phyloP scores from a whole-genome alignment of 2,329 filamentous ascomycete genomes.

The Fonsecaea erecta region DNA sequence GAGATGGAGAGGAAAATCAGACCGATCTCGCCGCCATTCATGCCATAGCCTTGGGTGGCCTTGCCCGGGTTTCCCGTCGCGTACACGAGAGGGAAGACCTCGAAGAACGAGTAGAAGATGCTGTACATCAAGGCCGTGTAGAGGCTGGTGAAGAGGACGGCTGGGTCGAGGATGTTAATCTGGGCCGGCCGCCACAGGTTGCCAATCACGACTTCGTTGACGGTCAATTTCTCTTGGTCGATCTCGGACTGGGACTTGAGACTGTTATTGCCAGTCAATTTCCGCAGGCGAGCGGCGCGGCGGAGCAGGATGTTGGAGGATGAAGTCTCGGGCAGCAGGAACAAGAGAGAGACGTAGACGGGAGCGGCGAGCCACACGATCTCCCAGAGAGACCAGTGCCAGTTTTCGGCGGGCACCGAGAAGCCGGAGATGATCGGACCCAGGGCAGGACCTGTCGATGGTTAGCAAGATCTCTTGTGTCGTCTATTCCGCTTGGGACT shows the following conservation, averaged over 20 bases:
- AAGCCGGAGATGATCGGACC: conserved; percentile 67
- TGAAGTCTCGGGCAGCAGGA: conserved; percentile 68
- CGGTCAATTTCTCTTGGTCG: conserved; percentile 60
- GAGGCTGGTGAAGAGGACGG: conserved; percentile 64
- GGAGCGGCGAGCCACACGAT: conserved; percentile 66
- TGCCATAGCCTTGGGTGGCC: conserved; percentile 59
- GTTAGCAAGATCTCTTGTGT: neutral
- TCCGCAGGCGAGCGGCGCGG: conserved; percentile 65
- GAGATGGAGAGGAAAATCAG: conserved; percentile 66
- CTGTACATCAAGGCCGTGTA: conserved; percentile 64
- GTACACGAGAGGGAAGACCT: conserved; percentile 70
- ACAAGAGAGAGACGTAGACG: conserved; percentile 63
- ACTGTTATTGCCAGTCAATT: conserved; percentile 59
- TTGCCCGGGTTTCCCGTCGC: conserved; percentile 43
- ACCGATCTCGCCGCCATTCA: conserved; percentile 63
- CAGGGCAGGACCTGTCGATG: conserved; percentile 53
- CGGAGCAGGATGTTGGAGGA: conserved; percentile 64
- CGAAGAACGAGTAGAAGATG: conserved; percentile 62
- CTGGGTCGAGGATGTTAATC: conserved; percentile 65
- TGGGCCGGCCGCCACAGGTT: conserved; percentile 65
- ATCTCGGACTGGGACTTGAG: conserved; percentile 69
- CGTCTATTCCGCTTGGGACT: neutral
- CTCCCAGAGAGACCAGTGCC: conserved; percentile 65
- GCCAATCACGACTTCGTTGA: conserved; percentile 50
- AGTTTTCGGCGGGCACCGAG: conserved; percentile 60